Base-by-base conservation (phyloP, 1,284 basidiomycete genomes). In the Singerocomus inundabilis region DNA sequence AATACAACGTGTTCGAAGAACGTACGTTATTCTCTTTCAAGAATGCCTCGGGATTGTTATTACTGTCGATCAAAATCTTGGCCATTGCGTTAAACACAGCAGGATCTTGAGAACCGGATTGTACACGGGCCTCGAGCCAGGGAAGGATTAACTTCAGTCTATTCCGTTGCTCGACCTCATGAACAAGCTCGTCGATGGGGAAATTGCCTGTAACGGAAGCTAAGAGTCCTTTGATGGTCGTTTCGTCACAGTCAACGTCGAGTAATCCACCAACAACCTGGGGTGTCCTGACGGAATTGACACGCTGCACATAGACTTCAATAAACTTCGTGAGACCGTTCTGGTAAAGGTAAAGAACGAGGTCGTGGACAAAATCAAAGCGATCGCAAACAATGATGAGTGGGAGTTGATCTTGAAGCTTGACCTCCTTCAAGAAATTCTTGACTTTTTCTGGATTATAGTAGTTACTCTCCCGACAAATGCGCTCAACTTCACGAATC, bases 391-490 rank as follows among this genome's bases (percentile, higher is more conserved):
- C 97, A 58, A 99, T 99, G 78, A 99, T 99, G 63, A 99, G 87
- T 12, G 97, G 97, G 32, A 99, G 85, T 71, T 99, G 97, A 71
- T 99, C 97, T 38, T 86, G 75, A 33, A 99, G 85, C 68, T 98
- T 97, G 63, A 96, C 96, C 70, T 99, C 97, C 70, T 95, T 96
- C 72, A 99, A 85, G 87, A 98, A 99, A 77, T 99, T 99, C 81
- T 99, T 99, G 79, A 99, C 97, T 75, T 99, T 99, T 76, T 99
- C 97, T 2, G 97, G 92, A 72, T 97, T 97, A 81, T 99, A 99
- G 73, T 79, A 80, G 74, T 99, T 98, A 70, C 91, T 93, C 77
- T 99, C 97, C 56, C 97, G 82, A 69, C 94, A 97, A 64, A 99
- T 96, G 52, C 97, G 92, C 75, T 99, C 97, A 54, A 99, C 97